phyloP scores from a whole-genome alignment of 2,329 filamentous ascomycete species.

The Fusarium mundagurra region DNA sequence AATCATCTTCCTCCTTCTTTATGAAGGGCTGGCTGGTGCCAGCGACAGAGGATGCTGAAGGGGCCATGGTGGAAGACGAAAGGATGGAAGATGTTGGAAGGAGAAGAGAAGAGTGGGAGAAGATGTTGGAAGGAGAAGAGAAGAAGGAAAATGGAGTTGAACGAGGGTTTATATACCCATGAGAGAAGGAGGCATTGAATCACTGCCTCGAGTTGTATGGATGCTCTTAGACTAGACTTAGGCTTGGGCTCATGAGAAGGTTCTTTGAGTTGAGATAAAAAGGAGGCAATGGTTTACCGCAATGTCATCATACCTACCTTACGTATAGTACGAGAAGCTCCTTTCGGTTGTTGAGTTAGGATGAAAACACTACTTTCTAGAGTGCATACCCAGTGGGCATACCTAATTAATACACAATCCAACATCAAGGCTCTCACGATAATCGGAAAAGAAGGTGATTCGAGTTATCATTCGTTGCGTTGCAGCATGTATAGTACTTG shows the following conservation, averaged over 20 bases:
- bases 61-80: background rate
- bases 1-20: background rate
- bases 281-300: background rate
- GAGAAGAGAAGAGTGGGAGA: background rate
- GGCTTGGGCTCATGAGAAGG: background rate
- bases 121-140: no score
- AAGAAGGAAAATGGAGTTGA: background rate
- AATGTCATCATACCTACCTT: fast-evolving
- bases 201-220: background rate
- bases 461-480: fast-evolving
- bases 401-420: background rate
- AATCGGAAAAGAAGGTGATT: fast-evolving
- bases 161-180: background rate
- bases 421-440: background rate
- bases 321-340: background rate
- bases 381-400: fast-evolving
- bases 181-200: background rate
- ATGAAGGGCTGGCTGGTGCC: fast-evolving
- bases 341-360: background rate
- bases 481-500: fast-evolving
- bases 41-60: no score
- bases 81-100: background rate
- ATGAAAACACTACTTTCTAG: background rate
- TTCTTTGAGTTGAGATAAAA: background rate
- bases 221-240: background rate